phyloP scores from a whole-genome alignment of 1,139 yeast genomes.

The Nakaseomyces nivariensis region DNA sequence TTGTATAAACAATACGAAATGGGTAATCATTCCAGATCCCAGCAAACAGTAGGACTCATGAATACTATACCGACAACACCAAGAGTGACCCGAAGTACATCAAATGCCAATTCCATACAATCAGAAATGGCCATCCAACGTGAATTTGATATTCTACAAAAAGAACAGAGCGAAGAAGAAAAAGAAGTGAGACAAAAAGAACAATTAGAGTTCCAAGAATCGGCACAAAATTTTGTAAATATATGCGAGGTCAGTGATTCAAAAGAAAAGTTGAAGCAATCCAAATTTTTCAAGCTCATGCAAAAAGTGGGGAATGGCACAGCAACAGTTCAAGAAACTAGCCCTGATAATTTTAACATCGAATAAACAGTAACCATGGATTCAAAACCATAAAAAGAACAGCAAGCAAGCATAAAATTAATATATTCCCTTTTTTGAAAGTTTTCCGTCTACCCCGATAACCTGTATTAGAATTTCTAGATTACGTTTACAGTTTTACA shows the following conservation, averaged over 20 bases:
- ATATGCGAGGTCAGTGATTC: slow-evolving; percentile 1
- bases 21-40: slow-evolving; percentile 5
- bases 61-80: too few relatives aligned
- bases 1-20: slow-evolving; percentile 19
- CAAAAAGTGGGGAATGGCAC: slow-evolving; percentile 24
- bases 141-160: slow-evolving; percentile 18
- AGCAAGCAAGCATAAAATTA: too few relatives aligned
- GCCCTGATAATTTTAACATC: slow-evolving; percentile 7
- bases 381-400: background rate
- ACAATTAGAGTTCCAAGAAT: slow-evolving; percentile 19
- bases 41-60: background rate
- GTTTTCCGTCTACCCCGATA: too few relatives aligned
- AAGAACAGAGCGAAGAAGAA: slow-evolving; percentile 10
- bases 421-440: too few relatives aligned
- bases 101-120: background rate
- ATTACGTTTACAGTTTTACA: too few relatives aligned
- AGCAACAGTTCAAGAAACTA: slow-evolving; percentile 18
- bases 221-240: slow-evolving; percentile 11
- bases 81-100: too few relatives aligned
- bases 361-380: background rate
- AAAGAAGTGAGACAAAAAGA: slow-evolving; percentile 9
- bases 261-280: slow-evolving; percentile 12
- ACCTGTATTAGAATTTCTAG: too few relatives aligned
- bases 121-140: slow-evolving; percentile 7
- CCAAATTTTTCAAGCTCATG: slow-evolving; percentile 26